A percentile compares a stretch with the other conserved stretches of the same genome.
Evolutionary conservation across 2,329 filamentous ascomycete genomes (phyloP).

Genomic region (Alternaria rosae): DNA sequence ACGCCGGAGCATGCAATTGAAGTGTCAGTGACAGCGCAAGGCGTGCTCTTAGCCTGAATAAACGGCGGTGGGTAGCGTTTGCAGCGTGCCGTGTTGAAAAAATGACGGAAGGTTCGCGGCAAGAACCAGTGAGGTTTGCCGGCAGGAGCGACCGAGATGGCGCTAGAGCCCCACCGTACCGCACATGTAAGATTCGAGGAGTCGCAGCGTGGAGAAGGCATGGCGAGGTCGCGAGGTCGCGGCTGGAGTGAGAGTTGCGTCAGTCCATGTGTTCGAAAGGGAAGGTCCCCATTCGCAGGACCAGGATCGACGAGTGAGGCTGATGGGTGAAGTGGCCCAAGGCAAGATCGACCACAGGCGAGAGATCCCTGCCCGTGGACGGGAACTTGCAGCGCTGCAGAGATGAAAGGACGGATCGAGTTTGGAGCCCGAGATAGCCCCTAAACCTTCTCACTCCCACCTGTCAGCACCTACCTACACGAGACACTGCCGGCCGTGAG

Average conservation of each 20-base stretch:
- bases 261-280: not conserved
- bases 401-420: constrained; percentile 41
- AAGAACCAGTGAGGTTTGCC: constrained; percentile 38
- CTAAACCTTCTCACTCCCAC: constrained; percentile 25
- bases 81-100: constrained; percentile 23
- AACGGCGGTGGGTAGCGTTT: constrained; percentile 11
- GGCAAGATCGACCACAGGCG: constrained; percentile 19
- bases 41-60: constrained; percentile 9
- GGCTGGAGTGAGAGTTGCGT: constrained; percentile 4
- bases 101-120: constrained; percentile 19
- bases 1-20: constrained; percentile 8
- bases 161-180: constrained; percentile 12
- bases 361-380: constrained; percentile 25
- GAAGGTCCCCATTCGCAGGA: constrained; percentile 20
- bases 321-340: constrained; percentile 31
- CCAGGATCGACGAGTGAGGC: constrained; percentile 49
- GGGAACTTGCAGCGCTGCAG: constrained; percentile 36
- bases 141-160: constrained; percentile 29
- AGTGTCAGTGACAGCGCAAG: constrained; percentile 7
- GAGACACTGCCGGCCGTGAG: constrained; percentile 22
- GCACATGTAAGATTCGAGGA: constrained; percentile 16
- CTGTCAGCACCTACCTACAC: not conserved
- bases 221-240: constrained; percentile 5
- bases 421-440: constrained; percentile 40
- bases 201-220: constrained; percentile 1